These are phyloP conservation scores for Aureobasidium namibiae DNA, from an alignment of 2,329 filamentous ascomycete species.

Conservation along the genomic window DNA sequence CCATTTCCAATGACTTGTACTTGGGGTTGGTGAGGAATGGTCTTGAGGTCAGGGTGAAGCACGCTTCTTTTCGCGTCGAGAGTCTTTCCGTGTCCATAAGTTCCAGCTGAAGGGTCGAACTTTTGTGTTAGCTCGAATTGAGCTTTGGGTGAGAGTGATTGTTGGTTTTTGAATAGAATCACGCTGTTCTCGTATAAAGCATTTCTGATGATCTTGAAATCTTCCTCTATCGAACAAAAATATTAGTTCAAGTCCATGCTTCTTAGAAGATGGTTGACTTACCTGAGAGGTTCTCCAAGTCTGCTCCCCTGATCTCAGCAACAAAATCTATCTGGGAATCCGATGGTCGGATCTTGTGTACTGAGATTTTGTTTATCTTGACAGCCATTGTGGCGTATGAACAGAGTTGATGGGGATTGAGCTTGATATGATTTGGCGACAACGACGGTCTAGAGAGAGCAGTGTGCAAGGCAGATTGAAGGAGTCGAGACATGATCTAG, in stretches of 20 bases:
- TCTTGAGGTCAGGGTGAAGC: conserved; percentile 72
- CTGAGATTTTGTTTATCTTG: conserved; percentile 19
- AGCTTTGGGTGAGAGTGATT: conserved; percentile 55
- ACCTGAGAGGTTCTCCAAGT: conserved; percentile 22
- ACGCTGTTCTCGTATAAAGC: conserved; percentile 63
- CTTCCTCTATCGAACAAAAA: conserved; percentile 40
- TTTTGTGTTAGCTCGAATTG: conserved; percentile 66
- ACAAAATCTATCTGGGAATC: conserved; percentile 21
- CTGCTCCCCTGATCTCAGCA: conserved; percentile 22
- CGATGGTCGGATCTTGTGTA: conserved; percentile 19
- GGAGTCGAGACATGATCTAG: not conserved
- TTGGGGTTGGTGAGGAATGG: conserved; percentile 70
- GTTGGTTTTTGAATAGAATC: conserved; percentile 62
- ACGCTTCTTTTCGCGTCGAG: conserved; percentile 58
- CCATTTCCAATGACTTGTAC: conserved; percentile 77
- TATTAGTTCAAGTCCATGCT: not conserved
- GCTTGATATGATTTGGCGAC: not conserved
- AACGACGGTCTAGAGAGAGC: not conserved
- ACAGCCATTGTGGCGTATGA: conserved; percentile 11
- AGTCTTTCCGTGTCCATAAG: conserved; percentile 70
- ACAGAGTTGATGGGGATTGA: not conserved
- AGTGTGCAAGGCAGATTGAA: not conserved
- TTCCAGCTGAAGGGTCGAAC: conserved; percentile 58
- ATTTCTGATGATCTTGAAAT: conserved; percentile 55
- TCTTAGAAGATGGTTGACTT: not conserved